Evolutionary conservation across 768 basidiomycete genomes (phyloP), one percentile per base, ranked within the genome.

Genomic region (Suillus fuscotomentosus): DNA sequence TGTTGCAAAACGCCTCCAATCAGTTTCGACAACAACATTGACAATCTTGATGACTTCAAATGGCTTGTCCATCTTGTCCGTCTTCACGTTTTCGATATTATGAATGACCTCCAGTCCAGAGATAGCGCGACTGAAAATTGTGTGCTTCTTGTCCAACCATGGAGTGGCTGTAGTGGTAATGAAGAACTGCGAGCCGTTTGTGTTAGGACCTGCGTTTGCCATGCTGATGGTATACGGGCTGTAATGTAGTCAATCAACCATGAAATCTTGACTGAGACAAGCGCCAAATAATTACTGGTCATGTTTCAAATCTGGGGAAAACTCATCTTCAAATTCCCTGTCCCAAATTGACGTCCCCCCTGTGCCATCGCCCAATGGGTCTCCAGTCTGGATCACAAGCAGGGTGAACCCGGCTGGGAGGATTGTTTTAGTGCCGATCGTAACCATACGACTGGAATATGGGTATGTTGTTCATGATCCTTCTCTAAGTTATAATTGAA

Each of bases 131-230:
- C 96, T 96, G 70, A 99, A 99, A 68, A 98, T 92, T 0, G 94
- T 97, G 73, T 92, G 90, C 70, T 93, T 94, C 76, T 86, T 90
- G 77, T 97, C 94, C 67, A 97, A 79, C 94, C 94, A 97, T 8
- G 95, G 93, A 9, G 92, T 94, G 8, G 95, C 90, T 3, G 89
- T 95, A 5, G 95, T 97, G 9, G 96, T 98, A 74, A 99, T 94
- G 80, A 98, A 99, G 82, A 98, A 99, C 73, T 99, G 97, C 2
- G 93, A 95, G 0, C 95, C 97, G 73, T 97, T 98, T 42, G 96
- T 97, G 53, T 79, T n/a, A 8, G 93, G 88, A 5, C 95, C 96
- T 6, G 92, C 92, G 71, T 96, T 95, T 9, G 94, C 94, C 95
- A 97, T 97, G 71, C 93, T 95, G 63, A 98, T 83, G 4, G 93